Percentiles rank a stretch among this genome's conserved stretches.
These are phyloP conservation scores for Chrysoporthe puriensis DNA, from an alignment of 2,329 filamentous ascomycete species.

Conservation along the genomic window DNA sequence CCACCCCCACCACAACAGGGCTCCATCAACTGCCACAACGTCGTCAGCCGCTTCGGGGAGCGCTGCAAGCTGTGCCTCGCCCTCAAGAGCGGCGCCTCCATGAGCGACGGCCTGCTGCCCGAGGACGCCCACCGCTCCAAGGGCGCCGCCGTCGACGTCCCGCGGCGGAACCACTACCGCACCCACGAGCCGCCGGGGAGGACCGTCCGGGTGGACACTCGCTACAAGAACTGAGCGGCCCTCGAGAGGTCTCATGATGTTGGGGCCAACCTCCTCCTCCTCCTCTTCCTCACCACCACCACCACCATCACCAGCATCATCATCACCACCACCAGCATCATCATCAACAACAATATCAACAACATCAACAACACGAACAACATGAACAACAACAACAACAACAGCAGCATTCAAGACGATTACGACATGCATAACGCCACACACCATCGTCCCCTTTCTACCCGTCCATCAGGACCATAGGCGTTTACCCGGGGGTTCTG, in stretches of 20 bases:
- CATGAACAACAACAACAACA: not conserved
- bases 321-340: too few species aligned
- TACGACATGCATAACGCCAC: not conserved
- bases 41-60: constrained; percentile 42
- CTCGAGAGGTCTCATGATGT: not conserved
- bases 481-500: too few species aligned
- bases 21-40: constrained; percentile 43
- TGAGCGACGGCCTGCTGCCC: constrained; percentile 35
- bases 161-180: constrained; percentile 23
- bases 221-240: constrained; percentile 13
- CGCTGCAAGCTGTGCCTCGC: constrained; percentile 41
- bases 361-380: not conserved
- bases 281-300: not conserved
- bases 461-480: not conserved
- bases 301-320: too few species aligned
- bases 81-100: constrained; percentile 35
- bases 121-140: constrained; percentile 29
- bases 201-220: constrained; percentile 23
- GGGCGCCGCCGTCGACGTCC: constrained; percentile 22
- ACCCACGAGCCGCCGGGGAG: constrained; percentile 20
- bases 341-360: too few species aligned
- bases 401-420: not conserved
- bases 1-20: constrained; percentile 33
- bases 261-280: too few species aligned
- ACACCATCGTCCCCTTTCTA: not conserved